Base-by-base conservation (phyloP, 768 basidiomycete genomes). In the Xanthoconium stramineum region DNA sequence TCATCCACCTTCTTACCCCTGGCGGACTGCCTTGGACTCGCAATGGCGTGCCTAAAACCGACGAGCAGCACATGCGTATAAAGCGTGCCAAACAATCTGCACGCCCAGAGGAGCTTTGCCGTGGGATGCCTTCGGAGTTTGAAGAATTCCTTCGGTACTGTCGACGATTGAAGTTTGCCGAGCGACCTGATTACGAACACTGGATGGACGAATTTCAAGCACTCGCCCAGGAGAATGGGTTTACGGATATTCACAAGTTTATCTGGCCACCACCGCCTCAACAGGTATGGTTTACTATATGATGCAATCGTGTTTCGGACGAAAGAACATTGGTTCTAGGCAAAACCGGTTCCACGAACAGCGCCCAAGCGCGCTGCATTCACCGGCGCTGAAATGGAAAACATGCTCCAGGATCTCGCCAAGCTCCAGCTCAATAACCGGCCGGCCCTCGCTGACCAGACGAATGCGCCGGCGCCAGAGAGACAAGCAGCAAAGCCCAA, bases 71-170 rank as follows among this genome's bases (percentile, higher is more conserved):
- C 69, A 74, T 79, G 30, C 77, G 75, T 4, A 71, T 91, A 15
- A 89, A 84, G 52, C 77, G 76, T n/a, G 83, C 81, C 55, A 91
- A 91, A 67, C 75, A 76, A 42, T 69, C 66, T 36, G 83, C 86
- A 1, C 75, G 74, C 0, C 83, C 88, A 32, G 86, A 88, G 61
- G 80, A 83, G 38, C 75, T 91, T 28, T 91, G 88, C 56, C 78
- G 79, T 45, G 84, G 85, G 17, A 70, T 91, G 30, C 89, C 89
- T 1, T 73, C 74, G 3, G 84, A 82, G 62, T 91, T 91, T 56
- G 89, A 91, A 69, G 88, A 89, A 48, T 89, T 91, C 59, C 72
- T 91, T 51, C 73, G 82, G 50, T 90, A 89, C 67, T 88, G 85
- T 62, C 76, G 89, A 47, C 77, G 80, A 68, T 74, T 91, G 68